Evolutionary conservation across 306 rosid genomes (phyloP), one percentile per base, ranked within the genome.

Genomic region (Sophora flavescens): DNA sequence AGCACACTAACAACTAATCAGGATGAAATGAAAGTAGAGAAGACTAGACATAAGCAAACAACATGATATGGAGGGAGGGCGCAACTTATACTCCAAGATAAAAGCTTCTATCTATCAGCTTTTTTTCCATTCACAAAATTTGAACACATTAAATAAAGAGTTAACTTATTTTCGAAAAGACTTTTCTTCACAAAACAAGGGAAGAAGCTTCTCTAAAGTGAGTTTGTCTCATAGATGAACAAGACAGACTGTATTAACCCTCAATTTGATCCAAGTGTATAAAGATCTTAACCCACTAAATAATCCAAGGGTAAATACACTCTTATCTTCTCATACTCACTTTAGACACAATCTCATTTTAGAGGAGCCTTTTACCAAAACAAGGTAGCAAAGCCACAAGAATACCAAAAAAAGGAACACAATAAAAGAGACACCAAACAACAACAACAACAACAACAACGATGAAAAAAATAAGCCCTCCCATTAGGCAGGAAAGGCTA

Each of bases 81-180:
- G 22, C 74, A 30, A 54, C 15, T 63, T 38, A 26, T 36, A 16
- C 67, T 18, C 39, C 78, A 22, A 81, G 48, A 63, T 16, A 54
- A 63, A 45, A 70, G 75, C 71, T 66, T 62, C 44, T 7, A 0
- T 80, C 45, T 48, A 56, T 70, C 63, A 38, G 41, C 42, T 8
- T 63, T 28, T 22, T 15, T 42, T 28, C 1, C 38, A 14, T 51
- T 36, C 52, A 68, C 17, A 54, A 18, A 66, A 66, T 50, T 66
- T 67, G 67, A n/a, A n/a, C 76, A 22, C 16, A 15, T 8, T 30
- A 45, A 44, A 22, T 68, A 61, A 12, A 59, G 71, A n/a, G n/a
- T n/a, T n/a, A n/a, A n/a, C n/a, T n/a, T n/a, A n/a, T n/a, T n/a
- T n/a, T n/a, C n/a, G n/a, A n/a, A n/a, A n/a, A n/a, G n/a, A n/a